phyloP scores from a whole-genome alignment of 768 basidiomycete species.

The Lentinula raphanica region DNA sequence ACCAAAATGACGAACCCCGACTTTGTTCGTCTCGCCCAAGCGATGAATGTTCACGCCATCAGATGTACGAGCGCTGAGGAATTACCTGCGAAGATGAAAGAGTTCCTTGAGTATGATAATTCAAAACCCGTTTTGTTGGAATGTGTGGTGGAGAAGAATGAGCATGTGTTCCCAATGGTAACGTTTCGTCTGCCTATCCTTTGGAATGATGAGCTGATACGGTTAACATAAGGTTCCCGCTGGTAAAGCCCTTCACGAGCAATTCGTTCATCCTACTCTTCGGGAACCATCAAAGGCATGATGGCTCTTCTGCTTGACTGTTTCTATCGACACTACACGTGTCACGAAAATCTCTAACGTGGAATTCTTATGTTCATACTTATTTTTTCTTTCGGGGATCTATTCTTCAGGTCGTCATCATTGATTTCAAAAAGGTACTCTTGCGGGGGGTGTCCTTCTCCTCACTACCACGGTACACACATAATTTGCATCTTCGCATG shows the following conservation, averaged over 20 bases:
- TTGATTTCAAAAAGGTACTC: too few species aligned
- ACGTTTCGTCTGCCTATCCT: slow-evolving; percentile 11
- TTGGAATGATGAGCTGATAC: slow-evolving; percentile 2
- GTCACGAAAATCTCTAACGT: too few species aligned
- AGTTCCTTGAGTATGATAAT: slow-evolving; percentile 93
- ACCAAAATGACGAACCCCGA: slow-evolving; percentile 94
- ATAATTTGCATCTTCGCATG: too few species aligned
- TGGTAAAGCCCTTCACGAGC: slow-evolving; percentile 92
- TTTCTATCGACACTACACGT: too few species aligned
- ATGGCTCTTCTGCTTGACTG: background rate
- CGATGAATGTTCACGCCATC: slow-evolving; percentile 93
- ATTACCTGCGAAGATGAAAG: slow-evolving; percentile 94
- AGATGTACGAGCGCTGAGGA: slow-evolving; percentile 67
- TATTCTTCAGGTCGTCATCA: too few species aligned
- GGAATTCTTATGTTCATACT: too few species aligned
- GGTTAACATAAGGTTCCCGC: slow-evolving; percentile 63
- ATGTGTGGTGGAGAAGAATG: slow-evolving; percentile 76
- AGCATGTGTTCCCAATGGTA: slow-evolving; percentile 92
- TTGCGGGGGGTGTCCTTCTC: too few species aligned
- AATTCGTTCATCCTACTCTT: slow-evolving; percentile 68
- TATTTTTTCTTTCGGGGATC: too few species aligned
- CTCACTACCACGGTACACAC: too few species aligned
- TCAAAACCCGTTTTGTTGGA: slow-evolving; percentile 87
- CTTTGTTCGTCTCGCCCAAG: slow-evolving; percentile 81
- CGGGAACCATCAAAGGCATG: slow-evolving; percentile 7